phyloP scores from a whole-genome alignment of 2,329 filamentous ascomycete genomes.

The Zasmidium citrigriseum region DNA sequence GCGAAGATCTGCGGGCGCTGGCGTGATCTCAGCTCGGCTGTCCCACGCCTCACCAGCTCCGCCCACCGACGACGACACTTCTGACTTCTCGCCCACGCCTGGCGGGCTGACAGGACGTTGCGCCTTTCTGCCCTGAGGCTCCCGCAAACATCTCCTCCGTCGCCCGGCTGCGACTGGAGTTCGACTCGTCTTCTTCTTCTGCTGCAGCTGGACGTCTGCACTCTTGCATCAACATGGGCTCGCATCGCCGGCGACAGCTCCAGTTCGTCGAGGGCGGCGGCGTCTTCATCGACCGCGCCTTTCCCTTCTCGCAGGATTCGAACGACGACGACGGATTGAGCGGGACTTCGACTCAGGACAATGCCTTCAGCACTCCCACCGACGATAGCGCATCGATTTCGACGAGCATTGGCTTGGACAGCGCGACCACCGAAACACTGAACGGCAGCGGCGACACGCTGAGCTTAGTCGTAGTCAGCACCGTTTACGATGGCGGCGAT shows the following conservation, averaged over 20 bases:
- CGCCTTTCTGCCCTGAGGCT: not conserved
- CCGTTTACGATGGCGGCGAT: not conserved
- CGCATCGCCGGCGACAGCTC: not conserved
- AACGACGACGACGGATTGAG: not conserved
- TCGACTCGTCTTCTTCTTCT: not conserved
- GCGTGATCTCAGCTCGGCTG: not conserved
- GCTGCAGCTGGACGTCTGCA: not conserved
- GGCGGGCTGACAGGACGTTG: not conserved
- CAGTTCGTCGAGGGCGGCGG: no score
- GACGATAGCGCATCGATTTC: not conserved
- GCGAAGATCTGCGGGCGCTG: not conserved
- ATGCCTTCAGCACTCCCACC: not conserved
- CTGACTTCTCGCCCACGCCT: no score
- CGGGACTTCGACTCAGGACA: not conserved
- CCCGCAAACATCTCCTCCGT: not conserved
- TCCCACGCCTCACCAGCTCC: no score
- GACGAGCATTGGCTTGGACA: not conserved
- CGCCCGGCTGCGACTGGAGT: not conserved
- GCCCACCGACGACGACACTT: no score
- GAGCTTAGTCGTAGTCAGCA: not conserved
- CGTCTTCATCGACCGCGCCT: not conserved
- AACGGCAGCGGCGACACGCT: not conserved
- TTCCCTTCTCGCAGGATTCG: not conserved
- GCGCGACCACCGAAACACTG: not conserved
- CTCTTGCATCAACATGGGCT: not conserved